Base-by-base conservation (phyloP, 164 flowering plant species). In the Nelumbo lutea region DNA sequence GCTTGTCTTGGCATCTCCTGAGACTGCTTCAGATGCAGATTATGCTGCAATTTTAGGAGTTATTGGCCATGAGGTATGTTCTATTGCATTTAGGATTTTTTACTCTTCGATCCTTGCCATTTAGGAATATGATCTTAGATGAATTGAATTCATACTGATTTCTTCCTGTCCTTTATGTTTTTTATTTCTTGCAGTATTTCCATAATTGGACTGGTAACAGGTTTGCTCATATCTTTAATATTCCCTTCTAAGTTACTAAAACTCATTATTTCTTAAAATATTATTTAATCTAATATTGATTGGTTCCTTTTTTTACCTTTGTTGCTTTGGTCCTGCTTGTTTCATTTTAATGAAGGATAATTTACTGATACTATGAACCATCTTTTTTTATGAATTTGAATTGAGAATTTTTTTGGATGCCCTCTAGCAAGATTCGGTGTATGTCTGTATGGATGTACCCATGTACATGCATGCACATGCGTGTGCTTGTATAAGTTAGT, bases 151-250 rank as follows among this genome's bases (percentile, higher is more conserved):
- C 1, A 5, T 15, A 40, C 44, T 48, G 47, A 56, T 65, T 57
- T 6, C 40, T 42, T 38, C 40, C 39, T 42, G 56, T 41, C 27
- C 4, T 10, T 42, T 27, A 27, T 27, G 13, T 69, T 72, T 9
- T 65, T 13, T 62, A 1, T n/a, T 13, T 13, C 27, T 80, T 84
- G 85, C 94, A 95, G 98, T 95, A 95, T 77, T 95, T 95, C 78
- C 99, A 95, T 84, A 95, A 95, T 82, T 95, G 99, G 97, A 95
- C 99, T 55, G 99, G 99, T 61, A 92, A 95, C 91, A 89, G 97
- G 98, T 95, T 70, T 55, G 75, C 41, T 61, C 44, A 8, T 10
- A 41, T 53, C 47, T 76, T 59, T n/a, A 40, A 52, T 46, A 39
- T 53, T 68, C 59, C 1, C 58, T 5, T 59, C 2, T 6, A 44